Base-by-base conservation (phyloP, 148 eudicot genomes). In the Persicaria maculosa region DNA sequence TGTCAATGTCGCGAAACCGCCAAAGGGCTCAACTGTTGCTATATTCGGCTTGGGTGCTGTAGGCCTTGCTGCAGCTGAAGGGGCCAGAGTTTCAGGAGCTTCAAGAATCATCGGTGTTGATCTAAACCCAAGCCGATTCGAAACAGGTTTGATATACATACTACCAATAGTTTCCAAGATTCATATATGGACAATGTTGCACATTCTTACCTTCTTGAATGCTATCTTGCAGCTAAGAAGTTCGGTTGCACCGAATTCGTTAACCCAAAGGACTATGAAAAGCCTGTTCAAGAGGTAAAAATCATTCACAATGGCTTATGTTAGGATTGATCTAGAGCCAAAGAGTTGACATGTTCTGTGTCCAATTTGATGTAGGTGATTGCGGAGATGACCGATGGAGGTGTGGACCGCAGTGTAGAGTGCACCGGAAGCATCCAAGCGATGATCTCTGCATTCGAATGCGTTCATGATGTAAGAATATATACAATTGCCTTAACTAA, bases 1-100 rank as follows among this genome's bases (percentile, higher is more conserved):
- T 67, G 72, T 90, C 81, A 90, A 88, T 86, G 96, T 88, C 71
- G 96, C 96, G 4, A 90, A 86, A 75, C 96, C 96, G 12, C 76
- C 68, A 50, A 86, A 84, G 81, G 96, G 96, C 4, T 86, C 87
- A 0, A 83, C 90, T 0, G 92, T 90, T 25, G 92, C 90, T 68
- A 45, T 90, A 47, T 90, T 90, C 17, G 96, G 96, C 40, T 76
- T 90, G 55, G 94, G 94, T 70, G 90, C 94, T 44, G 91, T 90
- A 22, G 91, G 95, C 20, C 89, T 90, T 47, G 96, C 89, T 31
- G 96, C 91, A 50, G 79, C 77, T 25, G 88, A 87, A 72, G 90
- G 90, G 17, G 90, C 90, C 0, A 78, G 88, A 71, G 77, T 85
- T 77, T 74, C 85, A 6, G 87, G 91, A n/a, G 91, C 91, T 44